Base-by-base conservation (phyloP, 2,329 filamentous ascomycete genomes). In the Diaporthe aspalathi region DNA sequence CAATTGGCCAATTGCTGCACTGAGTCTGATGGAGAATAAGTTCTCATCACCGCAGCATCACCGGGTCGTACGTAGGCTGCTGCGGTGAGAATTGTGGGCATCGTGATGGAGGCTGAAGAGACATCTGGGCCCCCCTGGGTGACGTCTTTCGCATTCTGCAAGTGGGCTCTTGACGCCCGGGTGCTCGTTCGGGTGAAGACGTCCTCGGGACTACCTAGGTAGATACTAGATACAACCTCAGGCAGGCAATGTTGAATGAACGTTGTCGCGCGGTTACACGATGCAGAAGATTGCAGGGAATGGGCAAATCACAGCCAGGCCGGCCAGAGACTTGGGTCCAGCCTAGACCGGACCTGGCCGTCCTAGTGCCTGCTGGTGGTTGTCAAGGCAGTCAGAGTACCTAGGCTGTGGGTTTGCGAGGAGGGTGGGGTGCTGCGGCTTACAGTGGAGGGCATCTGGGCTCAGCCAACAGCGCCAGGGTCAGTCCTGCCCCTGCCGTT, bases 241-340 rank as follows among this genome's bases (percentile, higher is more conserved):
- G 16, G 29, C 20, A 20, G 43, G 16, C 20, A 32, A 22, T 47
- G 22, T 17, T 24, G 47, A 12, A 27, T 22, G 47, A 12, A 27
- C 20, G 57, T 72, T 72, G 71, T 72, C 71, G 71, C 71, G 72
- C 72, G 66, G 66, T 54, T 69, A 68, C 66, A 60, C 29, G 43
- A 3, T 56, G 65, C 47, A 62, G 47, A 40, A 49, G 43, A 47
- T n/a, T 24, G 32, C 53, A 43, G 65, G 29, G 38, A 53, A 45
- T 32, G 65, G 49, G 69, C 69, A 73, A 71, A 73, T 71, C 70
- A 71, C 32, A n/a, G 24, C 29, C 24, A 45, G 20, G 66, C 38
- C 65, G 24, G 68, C 57, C 57, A 66, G 49, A 66, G 57, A 52
- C 57, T 57, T 68, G 54, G 66, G 65, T 38, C 70, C 54, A 57